Evolutionary conservation across 2,329 filamentous ascomycete species (phyloP).

Genomic region (Cladorrhinum sp.): DNA sequence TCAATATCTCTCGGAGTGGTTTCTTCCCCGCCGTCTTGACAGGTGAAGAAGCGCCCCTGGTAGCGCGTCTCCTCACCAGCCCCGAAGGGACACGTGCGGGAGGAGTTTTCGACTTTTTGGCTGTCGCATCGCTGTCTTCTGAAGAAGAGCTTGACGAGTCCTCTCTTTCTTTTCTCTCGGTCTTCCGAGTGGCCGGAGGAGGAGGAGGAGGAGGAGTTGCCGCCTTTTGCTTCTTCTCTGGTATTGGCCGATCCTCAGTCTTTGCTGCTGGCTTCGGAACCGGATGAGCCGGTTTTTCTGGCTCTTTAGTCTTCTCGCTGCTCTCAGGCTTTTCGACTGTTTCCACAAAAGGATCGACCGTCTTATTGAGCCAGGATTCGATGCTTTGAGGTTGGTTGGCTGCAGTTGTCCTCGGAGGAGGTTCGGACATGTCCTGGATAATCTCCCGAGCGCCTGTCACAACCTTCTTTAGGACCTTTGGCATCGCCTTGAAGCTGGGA

Average conservation of each 20-base stretch:
- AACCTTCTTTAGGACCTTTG: constrained; percentile 63
- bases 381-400: constrained; percentile 61
- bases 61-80: constrained; percentile 56
- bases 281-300: constrained; percentile 26
- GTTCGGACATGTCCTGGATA: constrained; percentile 58
- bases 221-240: constrained; percentile 17
- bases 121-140: constrained; percentile 27
- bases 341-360: constrained; percentile 58
- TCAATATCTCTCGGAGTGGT: constrained; percentile 56
- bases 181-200: not conserved
- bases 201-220: not conserved
- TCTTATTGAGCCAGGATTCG: constrained; percentile 62
- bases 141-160: constrained; percentile 10
- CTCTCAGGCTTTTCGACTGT: not conserved
- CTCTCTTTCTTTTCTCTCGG: constrained; percentile 12
- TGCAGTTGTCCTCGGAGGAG: constrained; percentile 44
- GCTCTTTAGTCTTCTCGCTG: not conserved
- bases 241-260: not conserved
- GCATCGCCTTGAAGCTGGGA: constrained; percentile 57
- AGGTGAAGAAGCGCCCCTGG: constrained; percentile 48
- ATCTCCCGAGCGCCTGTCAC: constrained; percentile 64
- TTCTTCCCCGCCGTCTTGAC: constrained; percentile 46
- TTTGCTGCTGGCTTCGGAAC: constrained; percentile 18
- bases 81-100: constrained; percentile 36
- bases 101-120: constrained; percentile 31